These are phyloP conservation scores for Psilocybe cubensis DNA, from an alignment of 768 basidiomycete species.

Conservation along the genomic window DNA sequence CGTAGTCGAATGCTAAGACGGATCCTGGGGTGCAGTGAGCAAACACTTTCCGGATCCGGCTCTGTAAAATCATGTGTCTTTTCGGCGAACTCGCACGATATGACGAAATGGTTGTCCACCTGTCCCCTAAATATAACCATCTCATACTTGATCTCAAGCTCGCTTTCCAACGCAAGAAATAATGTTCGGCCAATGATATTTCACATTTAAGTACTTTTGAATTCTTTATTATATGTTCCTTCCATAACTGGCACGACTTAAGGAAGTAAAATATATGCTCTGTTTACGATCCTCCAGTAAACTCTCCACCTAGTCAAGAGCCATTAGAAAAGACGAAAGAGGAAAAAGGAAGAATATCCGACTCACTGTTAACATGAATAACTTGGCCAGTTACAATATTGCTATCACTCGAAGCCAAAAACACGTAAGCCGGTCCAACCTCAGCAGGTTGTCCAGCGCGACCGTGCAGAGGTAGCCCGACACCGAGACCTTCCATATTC, in stretches of 20 bases:
- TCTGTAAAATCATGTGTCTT: constrained; percentile 15
- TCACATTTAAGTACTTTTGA: no score
- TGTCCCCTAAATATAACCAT: background rate
- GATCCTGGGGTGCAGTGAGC: background rate
- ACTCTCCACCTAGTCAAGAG: constrained; percentile 23
- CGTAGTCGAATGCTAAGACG: background rate
- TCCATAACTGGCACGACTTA: no score
- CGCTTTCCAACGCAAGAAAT: no score
- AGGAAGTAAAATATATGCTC: no score
- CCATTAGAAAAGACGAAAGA: background rate
- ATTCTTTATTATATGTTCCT: no score
- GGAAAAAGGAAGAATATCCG: background rate
- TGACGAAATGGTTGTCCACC: background rate
- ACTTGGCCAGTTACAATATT: constrained; percentile 43
- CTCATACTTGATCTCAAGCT: no score
- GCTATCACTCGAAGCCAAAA: constrained; percentile 49
- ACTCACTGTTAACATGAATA: constrained; percentile 39
- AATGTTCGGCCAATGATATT: no score
- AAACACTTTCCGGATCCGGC: constrained; percentile 10
- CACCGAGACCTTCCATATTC: constrained; percentile 57
- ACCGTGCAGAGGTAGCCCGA: constrained; percentile 52
- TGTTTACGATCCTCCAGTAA: constrained; percentile 26
- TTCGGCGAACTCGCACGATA: background rate
- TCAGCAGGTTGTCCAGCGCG: constrained; percentile 56
- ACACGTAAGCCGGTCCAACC: constrained; percentile 55